A percentile compares a stretch with the other conserved stretches of the same genome.
These are phyloP conservation scores for Luvunga scandens DNA, from an alignment of 345 rosid genomes.

Conservation along the genomic window DNA sequence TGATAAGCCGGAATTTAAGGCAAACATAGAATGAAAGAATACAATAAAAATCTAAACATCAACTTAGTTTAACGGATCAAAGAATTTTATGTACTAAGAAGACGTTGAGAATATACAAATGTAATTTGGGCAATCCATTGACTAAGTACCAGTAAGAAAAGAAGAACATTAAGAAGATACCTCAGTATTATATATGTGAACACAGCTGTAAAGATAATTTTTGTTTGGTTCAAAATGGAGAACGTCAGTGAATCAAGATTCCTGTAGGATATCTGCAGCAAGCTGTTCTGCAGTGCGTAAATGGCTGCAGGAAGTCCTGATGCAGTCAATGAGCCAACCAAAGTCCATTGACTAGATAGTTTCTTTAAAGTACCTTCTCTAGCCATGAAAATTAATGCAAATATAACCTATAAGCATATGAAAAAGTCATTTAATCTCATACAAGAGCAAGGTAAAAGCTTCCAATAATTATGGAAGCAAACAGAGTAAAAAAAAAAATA, in stretches of 20 bases:
- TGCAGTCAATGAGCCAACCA: conserved; percentile 84
- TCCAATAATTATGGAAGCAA: background rate
- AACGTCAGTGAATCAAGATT: conserved; percentile 94
- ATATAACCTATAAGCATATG: conserved; percentile 50
- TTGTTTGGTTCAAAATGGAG: conserved; percentile 95
- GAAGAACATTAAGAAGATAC: conserved; percentile 32
- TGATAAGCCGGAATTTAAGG: background rate
- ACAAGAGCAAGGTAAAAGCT: background rate
- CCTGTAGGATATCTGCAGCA: conserved; percentile 96
- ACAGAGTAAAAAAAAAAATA: background rate
- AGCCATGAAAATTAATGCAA: conserved; percentile 81
- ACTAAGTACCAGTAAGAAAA: background rate
- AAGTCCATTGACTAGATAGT: conserved; percentile 68
- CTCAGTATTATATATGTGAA: conserved; percentile 79
- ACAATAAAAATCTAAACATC: background rate
- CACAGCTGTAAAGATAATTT: conserved; percentile 87
- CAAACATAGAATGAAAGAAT: background rate
- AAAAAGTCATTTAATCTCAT: conserved; percentile 9
- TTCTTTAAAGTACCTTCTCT: conserved; percentile 73
- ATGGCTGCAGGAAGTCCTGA: conserved; percentile 98
- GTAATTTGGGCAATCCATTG: background rate
- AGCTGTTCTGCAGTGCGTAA: conserved; percentile 94
- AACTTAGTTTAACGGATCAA: background rate
- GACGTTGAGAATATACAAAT: background rate
- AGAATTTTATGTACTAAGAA: background rate